Evolutionary conservation across 192 early-diverging fungal genomes (phyloP), one percentile per base, ranked within the genome.

Genomic region (Rhizophagus sp.): DNA sequence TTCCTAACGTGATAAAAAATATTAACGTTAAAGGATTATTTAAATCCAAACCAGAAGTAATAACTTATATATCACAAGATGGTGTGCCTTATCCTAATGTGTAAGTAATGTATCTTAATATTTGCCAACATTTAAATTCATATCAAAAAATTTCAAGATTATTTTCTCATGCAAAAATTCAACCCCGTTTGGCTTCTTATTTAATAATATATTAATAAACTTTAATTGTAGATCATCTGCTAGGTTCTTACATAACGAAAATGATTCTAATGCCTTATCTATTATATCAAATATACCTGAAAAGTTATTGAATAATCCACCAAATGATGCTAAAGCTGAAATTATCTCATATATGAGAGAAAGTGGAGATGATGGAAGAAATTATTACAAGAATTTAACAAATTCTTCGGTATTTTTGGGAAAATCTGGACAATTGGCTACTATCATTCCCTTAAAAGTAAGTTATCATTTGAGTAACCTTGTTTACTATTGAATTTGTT

Each of bases 391-490:
- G 11, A 87, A 88, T 61, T 66, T 89, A 33, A 84, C 85, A 62
- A 89, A 82, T 66, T 30, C 85, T 19, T 85, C 86, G 6, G 11
- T 86, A 15, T 88, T 83, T 44, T 75, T 91, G 64, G 65, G 69
- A 41, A 78, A 79, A 34, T 85, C 90, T 7, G 77, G 80, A 6
- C 89, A 91, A 79, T 85, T 90, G 75, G 90, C 86, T 39, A 84
- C 84, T 65, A 79, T 88, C 19, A 84, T 87, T 64, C 87, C 87
- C 39, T 81, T 83, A 19, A 85, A 88, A 27, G 87, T 88, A 85
- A 73, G 50, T 27, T 79, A 30, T 44, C 17, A n/a, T 10, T 61
- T 15, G 10, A n/a, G 52, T 36, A 47, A 30, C 30, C 24, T 24
- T 68, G 22, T 78, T 50, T 41, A 12, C n/a, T 69, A 62, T 36